Percentiles rank a stretch among this genome's conserved stretches.
Conservation (phyloP, 345 rosid species). For the Nasturtium officinale region DNA sequence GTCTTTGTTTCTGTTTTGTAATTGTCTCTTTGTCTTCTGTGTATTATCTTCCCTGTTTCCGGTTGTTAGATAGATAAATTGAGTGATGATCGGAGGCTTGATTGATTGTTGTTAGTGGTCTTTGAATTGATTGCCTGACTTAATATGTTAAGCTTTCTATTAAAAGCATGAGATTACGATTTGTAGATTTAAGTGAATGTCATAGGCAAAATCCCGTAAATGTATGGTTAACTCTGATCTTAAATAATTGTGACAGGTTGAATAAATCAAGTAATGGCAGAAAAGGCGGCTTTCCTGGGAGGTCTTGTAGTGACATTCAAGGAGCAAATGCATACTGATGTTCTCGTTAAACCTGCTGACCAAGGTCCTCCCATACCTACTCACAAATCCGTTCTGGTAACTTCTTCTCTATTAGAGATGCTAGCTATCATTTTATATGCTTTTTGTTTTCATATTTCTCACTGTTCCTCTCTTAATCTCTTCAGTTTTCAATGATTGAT, state of each 20-base stretch:
- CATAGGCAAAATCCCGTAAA: neutral
- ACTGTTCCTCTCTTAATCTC: too few species aligned
- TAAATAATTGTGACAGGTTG: too few species aligned
- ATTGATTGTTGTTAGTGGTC: too few species aligned
- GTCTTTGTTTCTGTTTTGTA: neutral
- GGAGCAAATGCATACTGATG: constrained; percentile 40
- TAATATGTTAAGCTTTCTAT: neutral
- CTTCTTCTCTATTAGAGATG: neutral
- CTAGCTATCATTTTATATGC: too few species aligned
- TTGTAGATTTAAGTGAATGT: neutral
- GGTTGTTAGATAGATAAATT: too few species aligned
- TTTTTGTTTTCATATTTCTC: too few species aligned
- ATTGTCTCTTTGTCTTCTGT: neutral
- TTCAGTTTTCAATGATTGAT: too few species aligned
- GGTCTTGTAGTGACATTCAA: constrained; percentile 30
- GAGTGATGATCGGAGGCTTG: neutral
- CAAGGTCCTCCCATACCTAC: constrained; percentile 23
- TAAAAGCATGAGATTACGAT: too few species aligned
- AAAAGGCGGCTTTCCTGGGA: constrained; percentile 32
- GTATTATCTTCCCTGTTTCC: neutral
- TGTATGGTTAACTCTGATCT: too few species aligned
- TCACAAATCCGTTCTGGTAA: constrained; percentile 38
- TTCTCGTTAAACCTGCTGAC: constrained; percentile 28
- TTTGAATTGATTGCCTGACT: too few species aligned
- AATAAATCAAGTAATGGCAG: constrained; percentile 7